Base-by-base conservation (phyloP, 164 flowering plant species). In the Stephania cephalantha region DNA sequence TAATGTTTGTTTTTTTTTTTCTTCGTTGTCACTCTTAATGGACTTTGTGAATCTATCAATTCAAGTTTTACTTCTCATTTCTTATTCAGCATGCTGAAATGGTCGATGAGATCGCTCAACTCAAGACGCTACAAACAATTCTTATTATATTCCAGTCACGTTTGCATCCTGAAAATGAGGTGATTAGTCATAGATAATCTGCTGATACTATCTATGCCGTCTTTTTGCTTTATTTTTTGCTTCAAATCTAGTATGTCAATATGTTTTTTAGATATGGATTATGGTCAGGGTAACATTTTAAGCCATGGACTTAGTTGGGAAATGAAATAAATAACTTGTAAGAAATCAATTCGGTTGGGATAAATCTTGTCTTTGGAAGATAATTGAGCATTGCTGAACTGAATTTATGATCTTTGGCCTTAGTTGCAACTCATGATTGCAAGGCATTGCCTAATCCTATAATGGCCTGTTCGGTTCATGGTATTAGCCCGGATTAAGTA, bases 71-170 rank as follows among this genome's bases (percentile, higher is more conserved):
- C 30, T 35, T 31, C 65, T 76, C 7, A 4, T 69, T 81, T 58
- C 67, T 71, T 73, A 48, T 81, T 78, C 85, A 95, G 99, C 99
- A 96, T 88, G 91, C 94, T 80, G 99, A 94, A 79, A 90, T 94
- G 90, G 80, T 87, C 30, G 97, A 96, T 83, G 99, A 94, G 78
- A 87, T 71, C 81, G 88, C 92, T 77, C 98, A 96, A 71, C 89
- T 96, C 8, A 96, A 94, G 89, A 94, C 98, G 44, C 82, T 96
- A 25, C 99, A 96, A 75, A 94, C 99, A 46, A 85, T 96, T 77
- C 85, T 94, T 20, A 90, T 92, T 61, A 89, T 96, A 85, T 90
- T 92, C 68, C 98, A 96, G 83, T 94, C 98, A 30, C 91, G 87
- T 45, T 79, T 96, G 77, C 95, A 83, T 84, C 99, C 99, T 78